Conservation (phyloP, 371 early-diverging fungal species). For the Mucor indicus region DNA sequence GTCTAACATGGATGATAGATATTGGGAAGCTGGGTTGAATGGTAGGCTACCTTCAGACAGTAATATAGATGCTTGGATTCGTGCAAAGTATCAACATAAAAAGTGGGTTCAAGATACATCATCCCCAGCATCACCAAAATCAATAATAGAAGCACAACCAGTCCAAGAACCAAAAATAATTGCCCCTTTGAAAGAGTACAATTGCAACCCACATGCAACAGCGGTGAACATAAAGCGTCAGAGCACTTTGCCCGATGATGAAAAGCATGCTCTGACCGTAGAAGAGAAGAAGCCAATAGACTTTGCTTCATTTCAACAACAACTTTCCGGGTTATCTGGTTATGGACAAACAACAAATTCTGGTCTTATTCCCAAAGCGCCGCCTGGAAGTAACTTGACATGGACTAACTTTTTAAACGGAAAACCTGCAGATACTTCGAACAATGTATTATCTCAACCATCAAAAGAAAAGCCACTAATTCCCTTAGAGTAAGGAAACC, state of each 20-base stretch:
- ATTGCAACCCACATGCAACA: too few species aligned
- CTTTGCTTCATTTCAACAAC: constrained; percentile 22
- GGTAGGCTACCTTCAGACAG: constrained; percentile 28
- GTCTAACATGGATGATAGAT: too few species aligned
- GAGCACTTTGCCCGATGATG: not conserved
- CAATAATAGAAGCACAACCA: not conserved
- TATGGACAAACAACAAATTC: constrained; percentile 16
- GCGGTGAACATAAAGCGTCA: too few species aligned
- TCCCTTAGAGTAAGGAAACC: not conserved
- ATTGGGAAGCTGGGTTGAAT: constrained; percentile 51
- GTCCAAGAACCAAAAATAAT: too few species aligned
- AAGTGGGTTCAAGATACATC: constrained; percentile 43
- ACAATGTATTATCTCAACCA: not conserved
- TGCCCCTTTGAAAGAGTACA: too few species aligned
- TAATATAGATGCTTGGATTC: constrained; percentile 68
- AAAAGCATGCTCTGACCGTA: too few species aligned
- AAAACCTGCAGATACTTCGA: constrained; percentile 1
- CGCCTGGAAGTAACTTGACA: constrained; percentile 14
- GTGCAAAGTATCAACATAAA: constrained; percentile 74
- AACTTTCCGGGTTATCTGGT: constrained; percentile 23
- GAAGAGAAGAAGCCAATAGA: constrained; percentile 4
- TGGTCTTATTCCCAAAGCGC: constrained; percentile 23
- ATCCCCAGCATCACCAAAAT: constrained; percentile 12
- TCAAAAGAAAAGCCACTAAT: constrained; percentile 3
- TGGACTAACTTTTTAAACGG: constrained; percentile 19